phyloP scores from a whole-genome alignment of 1,284 basidiomycete genomes.

The Melampsora larici-populina region DNA sequence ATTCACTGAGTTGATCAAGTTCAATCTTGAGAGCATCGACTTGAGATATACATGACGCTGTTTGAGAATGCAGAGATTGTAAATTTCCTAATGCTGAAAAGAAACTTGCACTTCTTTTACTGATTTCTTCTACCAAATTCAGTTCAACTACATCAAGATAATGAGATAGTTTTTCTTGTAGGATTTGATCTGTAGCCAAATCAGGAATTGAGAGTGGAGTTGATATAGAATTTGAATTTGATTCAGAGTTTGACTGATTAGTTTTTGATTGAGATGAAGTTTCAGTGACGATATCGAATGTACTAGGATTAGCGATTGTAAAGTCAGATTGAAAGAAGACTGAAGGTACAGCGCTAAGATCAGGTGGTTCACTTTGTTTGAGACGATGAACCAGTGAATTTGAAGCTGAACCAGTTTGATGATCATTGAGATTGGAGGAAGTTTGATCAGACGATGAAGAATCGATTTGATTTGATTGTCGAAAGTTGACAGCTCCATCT shows the following conservation, averaged over 20 bases:
- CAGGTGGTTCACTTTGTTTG: conserved; percentile 60
- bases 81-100: conserved; percentile 93
- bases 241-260: conserved; percentile 44
- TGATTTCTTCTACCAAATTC: conserved; percentile 90
- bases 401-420: conserved; percentile 38
- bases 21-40: conserved; percentile 70
- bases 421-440: conserved; percentile 42
- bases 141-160: conserved; percentile 92
- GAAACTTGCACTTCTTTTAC: conserved; percentile 83
- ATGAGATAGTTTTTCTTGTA: conserved; percentile 87
- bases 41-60: conserved; percentile 72
- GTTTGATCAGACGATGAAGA: conserved; percentile 48
- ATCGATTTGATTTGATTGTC: conserved; percentile 47
- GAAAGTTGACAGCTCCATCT: not conserved
- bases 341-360: conserved; percentile 72
- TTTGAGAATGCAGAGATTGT: conserved; percentile 84
- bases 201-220: conserved; percentile 53
- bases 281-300: conserved; percentile 77
- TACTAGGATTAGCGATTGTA: conserved; percentile 77
- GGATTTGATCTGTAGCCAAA: conserved; percentile 59
- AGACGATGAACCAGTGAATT: conserved; percentile 22
- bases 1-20: conserved; percentile 72
- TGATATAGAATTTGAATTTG: conserved; percentile 47
- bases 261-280: conserved; percentile 50
- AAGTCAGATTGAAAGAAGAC: conserved; percentile 77